A percentile compares a stretch with the other conserved stretches of the same genome.
Conservation (phyloP, 139 green algal species). For the Chlorella sp. region DNA sequence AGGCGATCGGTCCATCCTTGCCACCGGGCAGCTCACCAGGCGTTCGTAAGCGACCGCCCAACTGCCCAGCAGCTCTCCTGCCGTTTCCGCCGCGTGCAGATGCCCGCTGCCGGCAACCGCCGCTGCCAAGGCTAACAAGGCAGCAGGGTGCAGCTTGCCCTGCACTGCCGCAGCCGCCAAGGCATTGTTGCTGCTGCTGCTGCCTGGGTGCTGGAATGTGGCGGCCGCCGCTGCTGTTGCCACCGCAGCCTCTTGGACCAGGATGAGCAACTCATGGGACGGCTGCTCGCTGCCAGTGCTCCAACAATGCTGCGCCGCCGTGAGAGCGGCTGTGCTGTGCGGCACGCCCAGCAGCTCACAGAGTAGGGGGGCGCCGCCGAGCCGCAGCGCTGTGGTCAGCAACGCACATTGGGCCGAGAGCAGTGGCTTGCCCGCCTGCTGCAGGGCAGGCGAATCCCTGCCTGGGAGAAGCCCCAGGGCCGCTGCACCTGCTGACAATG, state of each 20-base stretch:
- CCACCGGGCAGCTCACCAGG: background rate
- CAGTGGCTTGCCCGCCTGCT: background rate
- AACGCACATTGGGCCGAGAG: background rate
- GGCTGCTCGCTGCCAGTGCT: background rate
- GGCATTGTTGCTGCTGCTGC: background rate
- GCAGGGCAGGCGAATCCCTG: too few species aligned
- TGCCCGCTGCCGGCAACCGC: slow-evolving; percentile 1
- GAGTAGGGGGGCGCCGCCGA: background rate
- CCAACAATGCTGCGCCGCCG: background rate
- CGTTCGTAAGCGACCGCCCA: background rate
- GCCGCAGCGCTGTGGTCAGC: background rate
- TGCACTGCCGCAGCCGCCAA: background rate
- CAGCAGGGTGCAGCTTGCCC: slow-evolving; percentile 7
- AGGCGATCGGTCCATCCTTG: background rate
- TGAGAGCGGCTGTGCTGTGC: background rate
- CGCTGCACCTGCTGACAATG: background rate
- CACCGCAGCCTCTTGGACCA: slow-evolving; percentile 17
- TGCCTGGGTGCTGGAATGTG: background rate
- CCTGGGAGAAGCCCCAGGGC: background rate
- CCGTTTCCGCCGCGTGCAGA: background rate
- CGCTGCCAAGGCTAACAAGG: background rate
- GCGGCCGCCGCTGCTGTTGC: background rate
- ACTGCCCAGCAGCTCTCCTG: background rate
- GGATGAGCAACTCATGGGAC: background rate
- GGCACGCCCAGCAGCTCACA: background rate